phyloP scores from a whole-genome alignment of 2,329 filamentous ascomycete genomes.

The Apiospora kogelbergensis region DNA sequence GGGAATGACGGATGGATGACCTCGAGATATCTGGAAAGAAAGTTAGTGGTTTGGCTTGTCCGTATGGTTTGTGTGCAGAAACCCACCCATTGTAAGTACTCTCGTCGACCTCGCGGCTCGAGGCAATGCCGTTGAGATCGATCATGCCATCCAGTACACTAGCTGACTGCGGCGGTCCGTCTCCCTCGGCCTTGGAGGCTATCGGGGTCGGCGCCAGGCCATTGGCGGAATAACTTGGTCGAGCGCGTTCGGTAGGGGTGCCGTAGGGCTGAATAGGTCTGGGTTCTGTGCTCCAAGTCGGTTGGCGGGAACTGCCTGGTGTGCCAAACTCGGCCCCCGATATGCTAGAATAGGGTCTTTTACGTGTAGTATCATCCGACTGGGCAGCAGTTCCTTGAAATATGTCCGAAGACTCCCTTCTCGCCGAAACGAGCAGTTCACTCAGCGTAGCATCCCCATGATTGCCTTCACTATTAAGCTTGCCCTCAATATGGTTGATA shows the following conservation, averaged over 20 bases:
- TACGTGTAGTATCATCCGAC: slow-evolving; percentile 35
- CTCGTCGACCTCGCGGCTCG: slow-evolving; percentile 39
- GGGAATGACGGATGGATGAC: slow-evolving; percentile 68
- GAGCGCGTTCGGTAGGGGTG: slow-evolving; percentile 30
- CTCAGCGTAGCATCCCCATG: slow-evolving; percentile 40
- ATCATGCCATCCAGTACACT: slow-evolving; percentile 28
- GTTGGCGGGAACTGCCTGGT: slow-evolving; percentile 41
- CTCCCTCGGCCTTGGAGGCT: slow-evolving; percentile 34
- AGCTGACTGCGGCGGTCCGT: slow-evolving; percentile 35
- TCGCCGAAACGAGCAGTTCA: slow-evolving; percentile 36
- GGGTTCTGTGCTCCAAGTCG: slow-evolving; percentile 48
- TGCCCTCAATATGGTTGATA: slow-evolving; percentile 78
- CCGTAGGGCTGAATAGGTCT: slow-evolving; percentile 44
- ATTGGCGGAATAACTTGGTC: slow-evolving; percentile 36
- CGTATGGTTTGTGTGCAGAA: neutral
- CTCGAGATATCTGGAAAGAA: slow-evolving; percentile 54
- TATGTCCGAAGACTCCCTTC: slow-evolving; percentile 46
- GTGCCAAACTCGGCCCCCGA: slow-evolving; percentile 36
- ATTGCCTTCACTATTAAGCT: slow-evolving; percentile 57
- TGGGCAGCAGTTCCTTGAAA: slow-evolving; percentile 52
- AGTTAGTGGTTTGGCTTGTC: neutral
- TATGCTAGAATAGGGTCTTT: slow-evolving; percentile 37
- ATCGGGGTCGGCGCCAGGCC: slow-evolving; percentile 48
- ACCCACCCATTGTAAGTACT: slow-evolving; percentile 46
- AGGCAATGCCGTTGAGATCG: slow-evolving; percentile 32